These are phyloP conservation scores for Rhodofomes roseus DNA, from an alignment of 1,284 basidiomycete species.

Conservation along the genomic window DNA sequence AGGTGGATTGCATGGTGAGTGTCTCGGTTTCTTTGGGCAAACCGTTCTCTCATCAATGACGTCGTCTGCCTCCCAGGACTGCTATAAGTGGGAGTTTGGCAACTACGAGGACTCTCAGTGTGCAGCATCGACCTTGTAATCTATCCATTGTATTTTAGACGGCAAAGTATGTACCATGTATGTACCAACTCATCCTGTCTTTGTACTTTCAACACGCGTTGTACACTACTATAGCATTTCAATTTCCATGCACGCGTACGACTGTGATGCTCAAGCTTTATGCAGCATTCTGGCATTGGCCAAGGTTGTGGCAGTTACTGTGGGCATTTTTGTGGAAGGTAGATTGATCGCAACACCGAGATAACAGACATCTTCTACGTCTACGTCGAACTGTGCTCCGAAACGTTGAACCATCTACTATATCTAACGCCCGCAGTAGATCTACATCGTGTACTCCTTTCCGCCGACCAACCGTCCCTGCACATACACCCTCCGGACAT, in stretches of 20 bases:
- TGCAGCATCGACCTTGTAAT: conserved; percentile 4
- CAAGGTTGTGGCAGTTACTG: no score
- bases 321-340: no score
- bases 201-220: background rate
- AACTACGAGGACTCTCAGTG: conserved; percentile 32
- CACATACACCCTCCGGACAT: conserved; percentile 84
- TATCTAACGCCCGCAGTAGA: background rate
- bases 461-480: conserved; percentile 81
- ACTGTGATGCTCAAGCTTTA: no score
- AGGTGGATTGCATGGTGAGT: conserved; percentile 46
- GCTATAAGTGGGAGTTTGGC: conserved; percentile 67
- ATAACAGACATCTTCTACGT: no score
- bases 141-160: background rate
- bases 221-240: no score
- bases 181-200: background rate
- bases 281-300: no score
- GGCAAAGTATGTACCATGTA: conserved; percentile 1
- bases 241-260: no score
- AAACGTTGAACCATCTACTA: no score
- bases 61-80: conserved; percentile 44
- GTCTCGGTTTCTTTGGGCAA: background rate
- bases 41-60: background rate
- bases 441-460: conserved; percentile 24
- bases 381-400: no score
- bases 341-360: no score